phyloP scores from a whole-genome alignment of 148 eudicot genomes.

The Selenicereus undatus region DNA sequence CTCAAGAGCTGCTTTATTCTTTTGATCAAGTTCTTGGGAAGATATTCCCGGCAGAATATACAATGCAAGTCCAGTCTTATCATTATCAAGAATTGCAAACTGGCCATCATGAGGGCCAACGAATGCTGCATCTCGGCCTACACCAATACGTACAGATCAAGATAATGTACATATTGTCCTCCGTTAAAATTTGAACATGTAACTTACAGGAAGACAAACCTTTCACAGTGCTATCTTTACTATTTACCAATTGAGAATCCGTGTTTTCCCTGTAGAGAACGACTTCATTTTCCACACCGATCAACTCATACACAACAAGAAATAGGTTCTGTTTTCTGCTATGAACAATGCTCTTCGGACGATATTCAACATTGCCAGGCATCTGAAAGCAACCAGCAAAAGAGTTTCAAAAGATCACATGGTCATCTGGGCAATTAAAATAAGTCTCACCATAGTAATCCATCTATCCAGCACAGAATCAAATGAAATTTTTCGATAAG shows the following conservation, averaged over 20 bases:
- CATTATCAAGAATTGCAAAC: constrained; percentile 69
- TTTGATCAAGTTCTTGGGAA: constrained; percentile 43
- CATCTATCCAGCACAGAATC: not conserved
- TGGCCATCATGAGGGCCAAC: constrained; percentile 70
- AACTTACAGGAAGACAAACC: constrained; percentile 49
- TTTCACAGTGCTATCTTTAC: constrained; percentile 73
- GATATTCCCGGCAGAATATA: constrained; percentile 58
- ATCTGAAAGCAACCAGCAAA: constrained; percentile 49
- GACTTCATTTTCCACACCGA: constrained; percentile 63
- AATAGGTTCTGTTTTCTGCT: constrained; percentile 71
- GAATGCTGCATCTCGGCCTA: constrained; percentile 77
- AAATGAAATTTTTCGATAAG: not conserved
- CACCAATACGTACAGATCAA: constrained; percentile 3
- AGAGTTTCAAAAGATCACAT: constrained; percentile 14
- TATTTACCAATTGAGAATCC: constrained; percentile 56
- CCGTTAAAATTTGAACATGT: not conserved
- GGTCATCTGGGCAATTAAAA: constrained; percentile 13
- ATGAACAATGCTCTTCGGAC: constrained; percentile 48
- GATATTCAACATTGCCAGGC: constrained; percentile 65
- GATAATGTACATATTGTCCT: not conserved
- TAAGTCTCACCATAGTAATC: not conserved
- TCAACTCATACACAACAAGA: constrained; percentile 66
- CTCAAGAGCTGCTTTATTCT: constrained; percentile 37
- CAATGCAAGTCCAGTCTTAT: constrained; percentile 56
- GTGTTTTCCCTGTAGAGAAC: constrained; percentile 90